Evolutionary conservation across 768 basidiomycete genomes (phyloP), one percentile per base, ranked within the genome.

Genomic region (Cystoderma amianthinum): DNA sequence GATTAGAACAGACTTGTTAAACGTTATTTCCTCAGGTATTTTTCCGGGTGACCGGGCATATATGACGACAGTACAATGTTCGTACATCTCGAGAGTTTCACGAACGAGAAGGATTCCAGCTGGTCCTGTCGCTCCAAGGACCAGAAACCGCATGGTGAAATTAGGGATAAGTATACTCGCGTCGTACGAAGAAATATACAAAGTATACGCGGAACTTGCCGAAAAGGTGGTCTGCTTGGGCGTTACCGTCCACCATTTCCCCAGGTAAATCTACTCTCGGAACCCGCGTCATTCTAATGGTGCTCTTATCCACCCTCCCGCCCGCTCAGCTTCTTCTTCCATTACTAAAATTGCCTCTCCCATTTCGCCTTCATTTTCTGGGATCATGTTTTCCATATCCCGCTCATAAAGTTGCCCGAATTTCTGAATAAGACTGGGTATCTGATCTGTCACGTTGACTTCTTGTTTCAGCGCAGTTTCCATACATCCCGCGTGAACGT

Each of bases 401-500:
- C 80, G 69, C 33, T 63, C 69, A 42, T 74, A 78, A 28, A 62
- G 48, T 18, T 53, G 55, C 22, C 77, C 67, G 49, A 82, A 76
- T 13, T 65, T 63, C 25, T 55, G 45, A 16, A 77, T 59, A 35
- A 88, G 46, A 15, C 65, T 74, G 5, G 63, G 58, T 22, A 83
- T 67, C 53, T 84, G 80, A 3, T 62, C 67, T 36, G 62, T 59
- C 5, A 86, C 65, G 15, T 59, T 51, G 11, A 76, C 46, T 15
- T 53, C 38, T 39, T 61, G 56, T 11, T 61, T 62, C n/a, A 57
- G 59, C 17, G 68, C 75, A 32, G 58, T 55, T 44, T 71, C 75
- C 38, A 89, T 72, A 40, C 76, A 85, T 0, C 80, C 83, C 1
- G 93, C 90, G 41, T 67, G 76, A 30, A 98, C 91, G 44, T 88